A percentile compares a stretch with the other conserved stretches of the same genome.
phyloP scores from a whole-genome alignment of 495 filamentous ascomycete genomes.

The Venustampulla echinocandica region DNA sequence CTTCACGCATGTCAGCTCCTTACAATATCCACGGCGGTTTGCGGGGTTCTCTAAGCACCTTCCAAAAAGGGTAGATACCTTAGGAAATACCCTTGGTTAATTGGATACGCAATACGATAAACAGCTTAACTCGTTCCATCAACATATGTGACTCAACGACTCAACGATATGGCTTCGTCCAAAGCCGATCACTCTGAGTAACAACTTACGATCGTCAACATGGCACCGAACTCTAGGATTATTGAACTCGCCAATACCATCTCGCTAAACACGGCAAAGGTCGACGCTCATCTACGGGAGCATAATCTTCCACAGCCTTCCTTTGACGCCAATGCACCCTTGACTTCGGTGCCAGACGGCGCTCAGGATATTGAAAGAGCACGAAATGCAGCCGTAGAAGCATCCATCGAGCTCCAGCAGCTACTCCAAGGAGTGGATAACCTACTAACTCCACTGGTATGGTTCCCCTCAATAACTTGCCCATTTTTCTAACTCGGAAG shows the following conservation, averaged over 20 bases:
- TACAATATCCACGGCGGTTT: too few species aligned
- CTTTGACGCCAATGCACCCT: conserved; percentile 9
- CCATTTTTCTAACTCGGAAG: not conserved
- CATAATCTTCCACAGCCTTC: conserved; percentile 7
- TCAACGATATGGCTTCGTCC: not conserved
- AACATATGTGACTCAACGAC: too few species aligned
- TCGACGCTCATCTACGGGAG: conserved; percentile 2
- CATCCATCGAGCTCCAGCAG: conserved; percentile 12
- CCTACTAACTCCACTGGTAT: conserved; percentile 3
- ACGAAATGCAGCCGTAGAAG: conserved; percentile 1
- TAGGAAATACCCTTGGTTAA: too few species aligned
- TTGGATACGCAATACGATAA: too few species aligned
- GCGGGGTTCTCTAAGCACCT: too few species aligned
- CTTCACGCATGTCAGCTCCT: too few species aligned
- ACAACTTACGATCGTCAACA: not conserved
- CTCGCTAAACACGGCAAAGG: not conserved
- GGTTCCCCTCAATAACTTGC: not conserved
- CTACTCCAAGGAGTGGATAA: conserved; percentile 3
- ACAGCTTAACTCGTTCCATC: too few species aligned
- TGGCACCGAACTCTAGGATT: conserved; percentile 1
- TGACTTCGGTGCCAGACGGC: not conserved
- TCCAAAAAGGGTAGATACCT: too few species aligned
- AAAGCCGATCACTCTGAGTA: not conserved
- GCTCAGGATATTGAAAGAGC: conserved; percentile 6
- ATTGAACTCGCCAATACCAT: conserved; percentile 1